Evolutionary conservation across 2,329 filamentous ascomycete species (phyloP).

Genomic region (Aureobasidium subglaciale): DNA sequence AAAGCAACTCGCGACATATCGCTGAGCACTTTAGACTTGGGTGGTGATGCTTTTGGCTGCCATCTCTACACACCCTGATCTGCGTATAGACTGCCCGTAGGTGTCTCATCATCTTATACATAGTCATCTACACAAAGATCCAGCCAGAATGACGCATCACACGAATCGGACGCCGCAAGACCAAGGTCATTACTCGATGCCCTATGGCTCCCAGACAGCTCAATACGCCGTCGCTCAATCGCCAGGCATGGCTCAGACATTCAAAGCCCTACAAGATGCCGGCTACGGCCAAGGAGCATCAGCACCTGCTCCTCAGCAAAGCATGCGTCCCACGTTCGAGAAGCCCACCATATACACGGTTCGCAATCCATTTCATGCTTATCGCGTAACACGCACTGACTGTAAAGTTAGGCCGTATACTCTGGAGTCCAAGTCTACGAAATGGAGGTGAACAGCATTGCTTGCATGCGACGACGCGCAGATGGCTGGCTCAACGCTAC

Average conservation of each 20-base stretch:
- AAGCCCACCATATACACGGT: conserved; percentile 46
- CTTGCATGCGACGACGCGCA: conserved; percentile 89
- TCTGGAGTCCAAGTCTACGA: conserved; percentile 96
- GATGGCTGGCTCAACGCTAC: conserved; percentile 98
- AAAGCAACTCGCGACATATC: background rate
- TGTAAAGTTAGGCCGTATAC: conserved; percentile 64
- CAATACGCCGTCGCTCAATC: conserved; percentile 5
- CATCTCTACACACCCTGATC: background rate
- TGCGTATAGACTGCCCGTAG: background rate
- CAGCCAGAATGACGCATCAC: conserved; percentile 6
- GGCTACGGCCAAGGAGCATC: conserved; percentile 9
- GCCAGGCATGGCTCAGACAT: conserved; percentile 12
- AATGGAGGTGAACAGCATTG: conserved; percentile 90
- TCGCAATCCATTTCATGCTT: conserved; percentile 17
- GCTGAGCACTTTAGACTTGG: background rate
- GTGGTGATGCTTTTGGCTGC: background rate
- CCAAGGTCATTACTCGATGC: conserved; percentile 10
- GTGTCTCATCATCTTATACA: background rate
- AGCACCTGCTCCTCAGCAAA: background rate
- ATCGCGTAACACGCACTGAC: background rate
- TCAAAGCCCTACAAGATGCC: conserved; percentile 13
- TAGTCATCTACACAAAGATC: background rate
- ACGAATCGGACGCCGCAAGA: conserved; percentile 3
- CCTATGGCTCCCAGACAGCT: conserved; percentile 13
- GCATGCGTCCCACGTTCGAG: conserved; percentile 21